Evolutionary conservation across 805 yeast genomes (phyloP), one percentile per base, ranked within the genome.

Genomic region (Wickerhamomyces chambardii): DNA sequence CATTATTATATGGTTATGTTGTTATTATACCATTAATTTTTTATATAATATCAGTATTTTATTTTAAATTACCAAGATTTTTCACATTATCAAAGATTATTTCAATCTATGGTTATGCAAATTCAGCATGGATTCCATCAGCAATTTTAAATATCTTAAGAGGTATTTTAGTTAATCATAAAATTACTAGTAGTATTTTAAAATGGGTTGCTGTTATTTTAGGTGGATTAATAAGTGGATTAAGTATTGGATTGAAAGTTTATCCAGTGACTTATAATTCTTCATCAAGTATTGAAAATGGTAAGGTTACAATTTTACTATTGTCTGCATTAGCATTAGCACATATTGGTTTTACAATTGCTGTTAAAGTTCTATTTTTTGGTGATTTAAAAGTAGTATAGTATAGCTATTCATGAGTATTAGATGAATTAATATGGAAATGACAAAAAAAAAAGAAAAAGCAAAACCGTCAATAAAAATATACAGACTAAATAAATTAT

Each of bases 61-160:
- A 64, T 38, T 63, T 74, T 48, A 76, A 79, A 45, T 64, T 82
- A 8, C 59, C 64, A 10, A 55, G 59, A 26, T 55, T 77, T 15
- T 50, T 62, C 12, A 67, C 78, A 8, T 59, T 81, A 41, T 66
- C 78, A 5, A 78, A 74, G 45, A 50, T 84, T 33, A 60, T 89
- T 3, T 75, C 90, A 5, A 68, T 86, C 25, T 89, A 83, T 58
- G 95, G 97, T 2, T 89, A 90, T 59, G 72, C 95, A 15, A 83
- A 82, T 48, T 59, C 81, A 5, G 70, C 78, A 38, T 89, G 97
- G 96, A 61, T 83, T n/a, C 94, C 95, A 1, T 78, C 85, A 17
- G 79, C 89, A 0, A 51, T 79, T 1, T 50, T 78, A 22, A 70
- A 75, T 38, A 65, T 82, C 12, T 54, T 78, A 25, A 69, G 83